A percentile compares a stretch with the other conserved stretches of the same genome.
These are phyloP conservation scores for Paramecium sonneborni DNA, from an alignment of 73 alveolate species.

Conservation along the genomic window DNA sequence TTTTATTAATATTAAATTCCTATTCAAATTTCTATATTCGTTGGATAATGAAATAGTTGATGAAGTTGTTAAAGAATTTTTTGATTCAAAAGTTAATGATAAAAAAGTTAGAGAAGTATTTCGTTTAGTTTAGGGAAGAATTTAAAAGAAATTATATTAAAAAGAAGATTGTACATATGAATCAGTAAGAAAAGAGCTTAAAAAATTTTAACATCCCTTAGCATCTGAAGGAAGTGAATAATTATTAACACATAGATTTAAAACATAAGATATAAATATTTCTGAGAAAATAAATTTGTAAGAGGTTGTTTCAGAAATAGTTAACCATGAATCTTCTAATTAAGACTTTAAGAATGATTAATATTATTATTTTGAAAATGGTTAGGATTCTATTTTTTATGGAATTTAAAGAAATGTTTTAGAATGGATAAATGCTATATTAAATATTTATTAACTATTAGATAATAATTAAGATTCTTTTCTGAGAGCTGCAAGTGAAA, in stretches of 20 bases:
- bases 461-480: background rate
- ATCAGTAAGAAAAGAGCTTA: background rate
- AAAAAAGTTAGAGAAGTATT: background rate
- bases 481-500: background rate
- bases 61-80: conserved; percentile 16
- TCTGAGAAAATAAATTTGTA: background rate
- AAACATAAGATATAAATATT: background rate
- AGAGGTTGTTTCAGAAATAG: background rate
- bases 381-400: background rate
- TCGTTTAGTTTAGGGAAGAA: background rate
- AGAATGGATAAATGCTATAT: conserved; percentile 9
- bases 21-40: conserved; percentile 19
- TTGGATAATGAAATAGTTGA: conserved; percentile 8
- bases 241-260: background rate
- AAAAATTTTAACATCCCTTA: conserved; percentile 22
- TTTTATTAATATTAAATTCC: background rate
- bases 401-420: background rate
- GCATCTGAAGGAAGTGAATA: background rate
- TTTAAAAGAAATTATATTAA: background rate
- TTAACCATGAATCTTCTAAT: background rate
- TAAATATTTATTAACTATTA: background rate
- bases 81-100: background rate
- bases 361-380: background rate
- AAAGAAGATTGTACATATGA: conserved; percentile 13
- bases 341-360: background rate